Evolutionary conservation across 768 basidiomycete genomes (phyloP), one percentile per base, ranked within the genome.

Genomic region (Dacryopinax spathularia): DNA sequence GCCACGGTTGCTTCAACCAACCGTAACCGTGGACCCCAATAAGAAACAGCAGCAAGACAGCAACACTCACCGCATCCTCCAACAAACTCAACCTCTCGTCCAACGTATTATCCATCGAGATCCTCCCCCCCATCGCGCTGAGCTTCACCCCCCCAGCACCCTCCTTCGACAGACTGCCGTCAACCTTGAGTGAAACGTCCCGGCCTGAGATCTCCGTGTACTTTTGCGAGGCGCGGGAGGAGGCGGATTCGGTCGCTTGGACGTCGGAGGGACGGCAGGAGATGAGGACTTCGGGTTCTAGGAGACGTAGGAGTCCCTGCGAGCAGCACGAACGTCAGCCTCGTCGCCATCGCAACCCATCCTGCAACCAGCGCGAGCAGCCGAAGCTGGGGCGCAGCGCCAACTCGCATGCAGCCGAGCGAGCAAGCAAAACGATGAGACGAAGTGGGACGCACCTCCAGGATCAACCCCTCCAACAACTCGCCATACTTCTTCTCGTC

Each of bases 61-160:
- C 10, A 75, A 15, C 5, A 68, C 85, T 66, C 66, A 91, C 92
- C 76, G 88, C 81, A 71, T 96, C 91, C 75, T 97, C 93, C 37
- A 99, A 77, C 67, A 98, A 74, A 67, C 85, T 81, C 70, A 99
- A 75, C 56, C 95, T 82, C 74, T 97, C 93, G 69, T 95, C 94
- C 60, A 99, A 78, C 1, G 94, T 93, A 72, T 99, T 98, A 75
- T 98, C 89, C 25, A 99, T 80, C 22, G 84, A 87, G 73, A 97
- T 97, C 61, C 91, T 83, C 34, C 81, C 80, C 10, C 80, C 80
- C 22, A 86, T 87, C 61, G 82, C 88, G 15, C 81, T 71, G 18
- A 97, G 81, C 69, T 85, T 85, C 56, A 96, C 77, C 15, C 95
- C 95, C 15, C 96, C 96, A 63, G 93, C 83, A 66, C 90, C 76